Conservation (phyloP, 179 eudicot genomes). For the Spergularia azorica region DNA sequence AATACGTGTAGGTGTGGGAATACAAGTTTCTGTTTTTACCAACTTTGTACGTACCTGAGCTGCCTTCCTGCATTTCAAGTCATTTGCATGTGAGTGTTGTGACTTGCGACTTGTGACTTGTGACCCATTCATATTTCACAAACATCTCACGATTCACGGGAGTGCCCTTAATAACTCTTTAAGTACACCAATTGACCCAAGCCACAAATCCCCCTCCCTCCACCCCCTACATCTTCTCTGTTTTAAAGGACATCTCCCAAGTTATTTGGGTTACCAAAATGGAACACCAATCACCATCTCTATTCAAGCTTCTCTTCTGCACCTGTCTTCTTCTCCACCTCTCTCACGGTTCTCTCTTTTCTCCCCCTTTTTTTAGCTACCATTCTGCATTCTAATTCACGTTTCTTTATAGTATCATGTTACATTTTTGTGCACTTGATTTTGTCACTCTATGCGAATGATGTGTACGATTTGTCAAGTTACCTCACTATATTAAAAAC, state of each 20-base stretch:
- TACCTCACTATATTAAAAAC: no score
- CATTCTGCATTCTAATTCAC: neutral
- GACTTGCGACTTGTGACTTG: conserved; percentile 5
- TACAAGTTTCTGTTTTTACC: no score
- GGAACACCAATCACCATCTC: neutral
- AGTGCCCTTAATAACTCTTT: neutral
- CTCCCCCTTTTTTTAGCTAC: neutral
- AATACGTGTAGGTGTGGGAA: no score
- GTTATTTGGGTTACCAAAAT: neutral
- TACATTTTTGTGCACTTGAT: no score
- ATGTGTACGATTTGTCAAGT: no score
- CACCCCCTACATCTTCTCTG: neutral
- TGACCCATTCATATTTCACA: neutral
- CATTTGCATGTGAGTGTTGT: no score
- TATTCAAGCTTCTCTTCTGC: conserved; percentile 2
- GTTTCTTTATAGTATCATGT: no score
- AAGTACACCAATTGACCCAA: conserved; percentile 3
- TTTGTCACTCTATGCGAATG: no score
- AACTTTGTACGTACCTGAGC: no score
- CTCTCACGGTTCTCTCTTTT: conserved; percentile 12
- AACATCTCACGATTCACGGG: conserved; percentile 4
- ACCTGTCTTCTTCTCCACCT: conserved; percentile 7
- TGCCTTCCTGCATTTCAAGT: no score
- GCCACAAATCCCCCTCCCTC: conserved; percentile 6
- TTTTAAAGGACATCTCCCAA: neutral